Percentiles rank a stretch among this genome's conserved stretches.
Conservation (phyloP, 306 rosid genomes). For the Vigna angularis region DNA sequence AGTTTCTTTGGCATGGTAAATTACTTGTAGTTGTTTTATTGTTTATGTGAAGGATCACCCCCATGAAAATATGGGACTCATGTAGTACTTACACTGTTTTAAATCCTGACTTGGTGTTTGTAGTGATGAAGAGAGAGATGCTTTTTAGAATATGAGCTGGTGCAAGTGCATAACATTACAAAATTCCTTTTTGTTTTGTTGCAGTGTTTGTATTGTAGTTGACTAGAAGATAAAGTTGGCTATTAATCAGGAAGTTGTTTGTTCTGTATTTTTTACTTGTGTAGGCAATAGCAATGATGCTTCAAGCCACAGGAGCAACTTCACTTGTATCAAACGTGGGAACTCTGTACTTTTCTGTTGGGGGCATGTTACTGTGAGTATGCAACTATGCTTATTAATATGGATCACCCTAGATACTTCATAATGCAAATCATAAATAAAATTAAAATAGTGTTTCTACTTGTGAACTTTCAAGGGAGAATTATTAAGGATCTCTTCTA, state of each 20-base stretch:
- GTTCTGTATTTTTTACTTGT: conserved; percentile 24
- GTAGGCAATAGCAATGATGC: conserved; percentile 75
- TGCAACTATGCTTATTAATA: conserved; percentile 51
- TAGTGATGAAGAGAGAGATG: conserved; percentile 2
- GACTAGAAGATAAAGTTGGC: conserved; percentile 1
- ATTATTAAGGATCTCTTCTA: conserved; percentile 3
- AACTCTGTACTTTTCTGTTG: conserved; percentile 79
- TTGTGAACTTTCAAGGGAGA: background rate
- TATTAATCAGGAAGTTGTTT: conserved; percentile 23
- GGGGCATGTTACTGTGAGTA: conserved; percentile 95
- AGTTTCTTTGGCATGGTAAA: conserved; percentile 98
- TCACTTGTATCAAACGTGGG: conserved; percentile 54
- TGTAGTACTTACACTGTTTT: conserved; percentile 10
- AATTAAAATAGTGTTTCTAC: conserved; percentile 25
- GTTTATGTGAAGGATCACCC: conserved; percentile 1
- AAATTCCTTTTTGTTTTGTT: conserved; percentile 3
- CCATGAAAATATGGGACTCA: conserved; percentile 21
- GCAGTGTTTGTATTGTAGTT: conserved; percentile 20
- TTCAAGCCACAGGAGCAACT: conserved; percentile 86
- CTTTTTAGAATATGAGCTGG: conserved; percentile 33
- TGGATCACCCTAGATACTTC: conserved; percentile 37
- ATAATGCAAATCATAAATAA: conserved; percentile 5
- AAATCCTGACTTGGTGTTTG: conserved; percentile 19
- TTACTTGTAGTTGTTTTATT: conserved; percentile 24
- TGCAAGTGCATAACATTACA: background rate